Evolutionary conservation across 495 filamentous ascomycete genomes (phyloP).

Genomic region (Bombardia bombarda): DNA sequence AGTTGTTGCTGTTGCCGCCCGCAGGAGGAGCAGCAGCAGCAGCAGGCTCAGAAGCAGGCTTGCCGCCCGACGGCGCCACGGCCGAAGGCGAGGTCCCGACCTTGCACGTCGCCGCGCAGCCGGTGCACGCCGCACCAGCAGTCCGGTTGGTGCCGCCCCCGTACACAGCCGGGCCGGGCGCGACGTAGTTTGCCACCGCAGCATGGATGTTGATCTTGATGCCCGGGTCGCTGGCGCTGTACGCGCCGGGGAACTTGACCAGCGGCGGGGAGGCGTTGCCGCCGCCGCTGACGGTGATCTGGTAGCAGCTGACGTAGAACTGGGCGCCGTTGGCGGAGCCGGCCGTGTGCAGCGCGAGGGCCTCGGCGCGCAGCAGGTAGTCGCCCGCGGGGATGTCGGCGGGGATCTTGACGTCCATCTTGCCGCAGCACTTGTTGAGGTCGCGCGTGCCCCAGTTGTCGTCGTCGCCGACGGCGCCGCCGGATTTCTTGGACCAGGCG

Average conservation of each 20-base stretch:
- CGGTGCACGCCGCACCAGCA: constrained; percentile 26
- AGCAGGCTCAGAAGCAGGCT: constrained; percentile 1
- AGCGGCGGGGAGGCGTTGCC: constrained; percentile 25
- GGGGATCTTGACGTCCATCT: constrained; percentile 41
- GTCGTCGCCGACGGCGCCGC: constrained; percentile 29
- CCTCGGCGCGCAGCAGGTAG: constrained; percentile 45
- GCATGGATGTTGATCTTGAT: constrained; percentile 44
- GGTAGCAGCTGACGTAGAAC: constrained; percentile 46
- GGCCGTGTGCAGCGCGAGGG: constrained; percentile 42
- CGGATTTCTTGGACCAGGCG: constrained; percentile 32
- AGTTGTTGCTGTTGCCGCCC: too few relatives aligned
- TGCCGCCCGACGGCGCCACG: constrained; percentile 5
- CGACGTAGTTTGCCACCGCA: constrained; percentile 25
- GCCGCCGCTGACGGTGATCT: constrained; percentile 31
- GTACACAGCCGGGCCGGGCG: constrained; percentile 33
- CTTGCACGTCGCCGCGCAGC: constrained; percentile 33
- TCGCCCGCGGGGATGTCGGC: constrained; percentile 38
- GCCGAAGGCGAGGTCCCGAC: constrained; percentile 25
- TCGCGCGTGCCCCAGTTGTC: constrained; percentile 46
- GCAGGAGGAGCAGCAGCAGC: constrained; percentile 2
- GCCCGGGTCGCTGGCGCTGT: constrained; percentile 38
- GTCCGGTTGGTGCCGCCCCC: constrained; percentile 27
- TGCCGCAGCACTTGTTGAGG: constrained; percentile 43
- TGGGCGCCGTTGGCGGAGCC: constrained; percentile 29
- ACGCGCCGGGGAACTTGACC: constrained; percentile 41